Percentiles rank a stretch among this genome's conserved stretches.
Conservation (phyloP, 2,329 filamentous ascomycete genomes). For the Penicillium sp. region DNA sequence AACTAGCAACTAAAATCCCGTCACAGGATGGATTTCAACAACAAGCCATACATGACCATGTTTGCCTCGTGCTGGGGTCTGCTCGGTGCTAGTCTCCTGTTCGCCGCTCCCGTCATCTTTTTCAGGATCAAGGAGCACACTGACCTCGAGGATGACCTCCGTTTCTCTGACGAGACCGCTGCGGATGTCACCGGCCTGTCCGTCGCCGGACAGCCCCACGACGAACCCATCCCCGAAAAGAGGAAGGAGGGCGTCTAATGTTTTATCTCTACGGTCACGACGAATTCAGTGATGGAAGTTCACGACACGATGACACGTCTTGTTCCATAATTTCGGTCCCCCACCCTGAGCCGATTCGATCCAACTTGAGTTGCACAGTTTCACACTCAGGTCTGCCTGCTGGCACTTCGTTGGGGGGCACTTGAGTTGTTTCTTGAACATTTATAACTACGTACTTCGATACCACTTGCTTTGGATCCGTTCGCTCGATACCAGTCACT, state of each 20-base stretch:
- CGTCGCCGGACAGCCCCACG: conserved; percentile 18
- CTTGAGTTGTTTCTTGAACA: background rate
- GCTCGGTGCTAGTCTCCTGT: conserved; percentile 71
- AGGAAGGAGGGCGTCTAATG: conserved; percentile 1
- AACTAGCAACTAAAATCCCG: conserved; percentile 34
- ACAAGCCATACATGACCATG: conserved; percentile 70
- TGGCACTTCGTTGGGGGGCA: background rate
- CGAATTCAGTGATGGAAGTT: conserved; percentile 6
- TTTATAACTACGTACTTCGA: background rate
- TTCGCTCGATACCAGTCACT: conserved; percentile 10
- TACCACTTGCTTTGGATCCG: no score
- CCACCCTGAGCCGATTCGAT: background rate
- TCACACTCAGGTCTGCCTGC: background rate
- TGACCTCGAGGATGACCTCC: conserved; percentile 78
- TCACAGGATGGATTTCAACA: conserved; percentile 70
- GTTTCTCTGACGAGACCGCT: conserved; percentile 81
- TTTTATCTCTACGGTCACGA: background rate
- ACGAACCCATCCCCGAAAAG: background rate
- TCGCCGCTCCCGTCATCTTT: conserved; percentile 80
- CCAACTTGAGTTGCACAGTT: conserved; percentile 1
- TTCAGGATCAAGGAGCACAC: conserved; percentile 81
- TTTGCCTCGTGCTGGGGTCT: conserved; percentile 80
- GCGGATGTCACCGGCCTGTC: conserved; percentile 63
- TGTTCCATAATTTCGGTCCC: background rate
- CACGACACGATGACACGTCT: conserved; percentile 11